phyloP scores from a whole-genome alignment of 371 early-diverging fungal genomes.

The Mucor mucedo region DNA sequence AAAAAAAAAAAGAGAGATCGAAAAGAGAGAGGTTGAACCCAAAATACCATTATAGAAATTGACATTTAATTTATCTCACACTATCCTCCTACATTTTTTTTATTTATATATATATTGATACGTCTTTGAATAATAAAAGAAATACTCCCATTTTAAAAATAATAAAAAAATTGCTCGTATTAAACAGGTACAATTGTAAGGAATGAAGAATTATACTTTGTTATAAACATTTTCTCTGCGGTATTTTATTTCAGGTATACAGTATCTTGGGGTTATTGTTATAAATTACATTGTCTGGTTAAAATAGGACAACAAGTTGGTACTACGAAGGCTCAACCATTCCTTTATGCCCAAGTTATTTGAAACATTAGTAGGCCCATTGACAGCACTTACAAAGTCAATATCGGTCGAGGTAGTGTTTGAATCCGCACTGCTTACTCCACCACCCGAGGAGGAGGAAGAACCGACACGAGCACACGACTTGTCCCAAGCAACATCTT shows the following conservation, averaged over 20 bases:
- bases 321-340: slow-evolving; percentile 21
- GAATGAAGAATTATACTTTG: background rate
- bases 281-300: background rate
- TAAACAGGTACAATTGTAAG: background rate
- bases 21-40: background rate
- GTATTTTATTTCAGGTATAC: background rate
- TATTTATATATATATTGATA: background rate
- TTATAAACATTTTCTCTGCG: background rate
- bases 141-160: background rate
- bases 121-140: background rate
- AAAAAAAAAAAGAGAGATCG: background rate
- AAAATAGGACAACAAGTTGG: slow-evolving; percentile 14
- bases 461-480: slow-evolving; percentile 20
- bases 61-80: background rate
- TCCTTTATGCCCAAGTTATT: slow-evolving; percentile 23
- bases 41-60: slow-evolving; percentile 1
- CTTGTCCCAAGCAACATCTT: slow-evolving; percentile 39
- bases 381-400: slow-evolving; percentile 12
- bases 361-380: slow-evolving; percentile 18
- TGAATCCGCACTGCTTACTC: background rate
- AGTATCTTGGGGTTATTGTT: background rate
- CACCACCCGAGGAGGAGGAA: background rate
- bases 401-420: slow-evolving; percentile 6
- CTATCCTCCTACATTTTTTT: background rate
- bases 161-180: background rate